Evolutionary conservation across 345 rosid genomes (phyloP), one percentile per base, ranked within the genome.

Genomic region (Luvunga scandens): DNA sequence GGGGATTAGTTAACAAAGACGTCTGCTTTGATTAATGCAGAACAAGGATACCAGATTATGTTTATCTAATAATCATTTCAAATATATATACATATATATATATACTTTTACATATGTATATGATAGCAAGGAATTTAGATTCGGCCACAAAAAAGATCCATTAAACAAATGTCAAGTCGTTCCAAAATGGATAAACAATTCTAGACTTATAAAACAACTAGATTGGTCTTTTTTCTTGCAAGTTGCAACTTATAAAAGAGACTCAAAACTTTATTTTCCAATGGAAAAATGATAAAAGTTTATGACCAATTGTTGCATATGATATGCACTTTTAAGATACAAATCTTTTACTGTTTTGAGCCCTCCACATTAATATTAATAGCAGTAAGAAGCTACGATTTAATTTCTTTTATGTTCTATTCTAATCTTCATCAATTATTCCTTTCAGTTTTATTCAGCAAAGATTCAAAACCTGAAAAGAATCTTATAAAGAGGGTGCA

Each of bases 121-220:
- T 9, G 69, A 69, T 64, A 75, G 14, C n/a, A 27, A 75, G 12
- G 53, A 30, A 36, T 56, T 63, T 18, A 38, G 42, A 33, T 68
- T 38, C 48, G 34, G 22, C 67, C 50, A 71, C 2, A 66, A 31
- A 60, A n/a, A 67, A 22, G 27, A 27, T 36, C 4, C 5, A 72
- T 9, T 75, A 75, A 31, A 36, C 28, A 27, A 76, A 42, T 14
- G 31, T 36, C 78, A 76, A 67, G 75, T 79, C 24, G 81, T 63
- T 36, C 27, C 34, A 6, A 25, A 56, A 39, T 31, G 57, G 78
- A 66, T 25, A 28, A 63, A 14, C 66, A 2, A 25, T 25, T 57
- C 31, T 13, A 57, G 24, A 33, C 19, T 7, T 65, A 31, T 7
- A 31, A n/a, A 66, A 27, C 8, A 50, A 5, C 2, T 6, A 36